Evolutionary conservation across 2,329 filamentous ascomycete genomes (phyloP).

Genomic region (Epichloe elymi): DNA sequence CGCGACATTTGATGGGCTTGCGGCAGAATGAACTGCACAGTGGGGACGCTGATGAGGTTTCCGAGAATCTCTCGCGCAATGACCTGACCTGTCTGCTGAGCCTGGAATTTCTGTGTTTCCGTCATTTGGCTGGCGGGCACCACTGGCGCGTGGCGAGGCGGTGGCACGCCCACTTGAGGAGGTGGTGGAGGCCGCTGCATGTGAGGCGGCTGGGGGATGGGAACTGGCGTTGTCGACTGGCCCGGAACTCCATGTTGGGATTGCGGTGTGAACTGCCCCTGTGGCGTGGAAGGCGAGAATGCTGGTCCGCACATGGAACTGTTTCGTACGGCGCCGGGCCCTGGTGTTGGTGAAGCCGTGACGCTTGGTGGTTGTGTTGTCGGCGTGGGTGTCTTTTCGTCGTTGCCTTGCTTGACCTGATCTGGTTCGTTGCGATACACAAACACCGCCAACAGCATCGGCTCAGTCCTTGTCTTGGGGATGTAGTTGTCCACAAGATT

Average conservation of each 20-base stretch:
- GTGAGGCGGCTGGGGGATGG: constrained; percentile 22
- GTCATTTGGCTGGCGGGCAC: constrained; percentile 11
- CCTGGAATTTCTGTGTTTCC: constrained; percentile 25
- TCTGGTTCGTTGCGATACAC: constrained; percentile 57
- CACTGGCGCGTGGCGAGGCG: not conserved
- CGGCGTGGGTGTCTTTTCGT: constrained; percentile 6
- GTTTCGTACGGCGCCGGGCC: constrained; percentile 25
- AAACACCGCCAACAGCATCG: constrained; percentile 71
- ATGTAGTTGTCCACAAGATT: constrained; percentile 78
- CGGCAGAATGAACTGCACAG: constrained; percentile 55
- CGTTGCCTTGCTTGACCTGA: constrained; percentile 18
- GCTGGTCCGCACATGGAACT: constrained; percentile 35
- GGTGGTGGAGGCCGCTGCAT: constrained; percentile 8
- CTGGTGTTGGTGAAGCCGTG: constrained; percentile 21
- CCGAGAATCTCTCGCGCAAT: constrained; percentile 53
- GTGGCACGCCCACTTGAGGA: constrained; percentile 4
- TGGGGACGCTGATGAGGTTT: constrained; percentile 45
- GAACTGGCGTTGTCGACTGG: constrained; percentile 23
- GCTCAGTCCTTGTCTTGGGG: constrained; percentile 56
- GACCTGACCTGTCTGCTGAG: constrained; percentile 38
- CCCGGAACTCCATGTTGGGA: constrained; percentile 17
- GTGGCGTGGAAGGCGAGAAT: constrained; percentile 41
- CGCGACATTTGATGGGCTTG: constrained; percentile 55
- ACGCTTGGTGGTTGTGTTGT: constrained; percentile 8
- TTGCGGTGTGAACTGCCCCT: constrained; percentile 19